A percentile compares a stretch with the other conserved stretches of the same genome.
Evolutionary conservation across 179 eudicot species (phyloP).

Genomic region (Drosera spatulata): DNA sequence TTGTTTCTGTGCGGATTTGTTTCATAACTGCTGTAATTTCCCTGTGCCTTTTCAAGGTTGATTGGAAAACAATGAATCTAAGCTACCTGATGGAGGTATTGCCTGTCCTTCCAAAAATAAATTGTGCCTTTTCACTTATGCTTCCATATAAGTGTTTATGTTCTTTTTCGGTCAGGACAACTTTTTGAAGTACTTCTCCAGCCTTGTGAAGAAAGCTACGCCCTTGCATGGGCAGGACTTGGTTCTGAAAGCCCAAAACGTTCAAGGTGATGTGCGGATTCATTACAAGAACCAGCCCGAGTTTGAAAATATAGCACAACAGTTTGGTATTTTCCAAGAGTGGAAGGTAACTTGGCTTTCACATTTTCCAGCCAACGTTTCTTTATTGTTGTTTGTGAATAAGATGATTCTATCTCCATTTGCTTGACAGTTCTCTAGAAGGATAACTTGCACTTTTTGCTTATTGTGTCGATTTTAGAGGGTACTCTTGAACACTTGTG

Average conservation of each 20-base stretch:
- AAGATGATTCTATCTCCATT: no score
- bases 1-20: no score
- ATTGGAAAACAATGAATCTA: conserved; percentile 91
- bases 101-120: background rate
- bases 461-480: no score
- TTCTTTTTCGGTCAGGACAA: conserved; percentile 39
- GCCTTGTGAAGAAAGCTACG: conserved; percentile 59
- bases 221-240: conserved; percentile 50
- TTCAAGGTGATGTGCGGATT: conserved; percentile 74
- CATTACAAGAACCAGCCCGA: conserved; percentile 60
- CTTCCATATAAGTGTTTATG: background rate
- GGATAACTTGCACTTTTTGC: no score
- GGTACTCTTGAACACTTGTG: no score
- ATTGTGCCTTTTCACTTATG: background rate
- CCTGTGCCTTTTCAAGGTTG: conserved; percentile 35
- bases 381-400: no score
- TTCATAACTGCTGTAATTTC: conserved; percentile 35
- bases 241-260: conserved; percentile 46
- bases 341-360: conserved; percentile 65
- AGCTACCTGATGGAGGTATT: conserved; percentile 86
- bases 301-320: conserved; percentile 70
- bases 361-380: background rate
- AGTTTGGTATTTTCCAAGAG: conserved; percentile 94
- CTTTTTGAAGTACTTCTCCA: conserved; percentile 56
- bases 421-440: no score